phyloP scores from a whole-genome alignment of 1,139 yeast genomes.

The Blastobotrys aristatus region DNA sequence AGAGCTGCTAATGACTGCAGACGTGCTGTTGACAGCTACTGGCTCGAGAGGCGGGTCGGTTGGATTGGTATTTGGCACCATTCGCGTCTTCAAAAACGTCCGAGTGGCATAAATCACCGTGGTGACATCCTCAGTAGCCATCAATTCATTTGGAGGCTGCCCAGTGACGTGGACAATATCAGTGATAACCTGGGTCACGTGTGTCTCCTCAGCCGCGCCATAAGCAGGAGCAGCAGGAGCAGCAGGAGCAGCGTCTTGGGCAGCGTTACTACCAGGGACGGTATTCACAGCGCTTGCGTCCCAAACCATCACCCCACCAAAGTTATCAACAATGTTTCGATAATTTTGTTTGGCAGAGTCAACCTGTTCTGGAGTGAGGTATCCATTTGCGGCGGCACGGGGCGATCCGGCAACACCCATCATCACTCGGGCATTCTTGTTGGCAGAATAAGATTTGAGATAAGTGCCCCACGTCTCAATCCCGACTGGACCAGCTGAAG shows the following conservation, averaged over 20 bases:
- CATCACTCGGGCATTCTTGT: background rate
- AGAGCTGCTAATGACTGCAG: too few species aligned
- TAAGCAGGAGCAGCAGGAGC: background rate
- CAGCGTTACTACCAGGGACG: background rate
- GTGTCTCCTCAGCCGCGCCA: background rate
- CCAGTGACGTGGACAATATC: background rate
- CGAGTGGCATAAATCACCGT: background rate
- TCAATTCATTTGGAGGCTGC: background rate
- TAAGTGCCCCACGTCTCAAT: background rate
- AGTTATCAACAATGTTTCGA: slow-evolving; percentile 35
- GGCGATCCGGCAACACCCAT: slow-evolving; percentile 17
- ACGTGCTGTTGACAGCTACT: too few species aligned
- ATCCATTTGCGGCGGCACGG: slow-evolving; percentile 66
- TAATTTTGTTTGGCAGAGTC: slow-evolving; percentile 23
- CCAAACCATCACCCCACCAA: slow-evolving; percentile 90
- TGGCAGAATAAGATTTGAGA: background rate
- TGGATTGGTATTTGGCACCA: too few species aligned
- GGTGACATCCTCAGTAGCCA: background rate
- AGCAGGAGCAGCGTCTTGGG: background rate
- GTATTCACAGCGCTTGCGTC: slow-evolving; percentile 42
- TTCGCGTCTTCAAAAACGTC: background rate
- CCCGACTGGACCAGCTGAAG: slow-evolving; percentile 33
- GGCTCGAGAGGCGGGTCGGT: too few species aligned
- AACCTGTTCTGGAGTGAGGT: slow-evolving; percentile 37
- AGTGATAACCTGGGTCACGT: background rate